Percentiles rank a stretch among this genome's conserved stretches.
phyloP scores from a whole-genome alignment of 2,329 filamentous ascomycete genomes.

The Aspergillus sp. region DNA sequence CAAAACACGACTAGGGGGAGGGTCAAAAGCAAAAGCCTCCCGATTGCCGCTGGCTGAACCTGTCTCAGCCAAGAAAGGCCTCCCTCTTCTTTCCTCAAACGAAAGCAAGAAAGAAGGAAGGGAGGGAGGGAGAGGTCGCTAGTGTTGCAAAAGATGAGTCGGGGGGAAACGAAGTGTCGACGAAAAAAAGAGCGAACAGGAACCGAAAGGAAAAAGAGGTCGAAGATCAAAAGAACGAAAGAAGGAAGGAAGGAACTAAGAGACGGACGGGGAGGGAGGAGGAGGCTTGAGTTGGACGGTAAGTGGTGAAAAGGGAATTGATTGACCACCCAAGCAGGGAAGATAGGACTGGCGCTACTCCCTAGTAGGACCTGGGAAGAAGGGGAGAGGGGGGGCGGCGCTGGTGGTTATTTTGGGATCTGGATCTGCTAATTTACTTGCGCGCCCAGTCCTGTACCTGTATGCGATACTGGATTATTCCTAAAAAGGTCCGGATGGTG shows the following conservation, averaged over 20 bases:
- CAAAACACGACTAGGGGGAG: conserved; percentile 9
- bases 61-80: conserved; percentile 18
- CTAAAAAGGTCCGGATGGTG: background rate
- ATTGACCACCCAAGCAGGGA: conserved; percentile 28
- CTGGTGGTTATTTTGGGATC: conserved; percentile 35
- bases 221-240: conserved; percentile 15
- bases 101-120: conserved; percentile 30
- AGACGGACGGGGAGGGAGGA: conserved; percentile 34
- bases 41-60: conserved; percentile 14
- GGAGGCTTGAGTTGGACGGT: conserved; percentile 27
- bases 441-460: conserved; percentile 12
- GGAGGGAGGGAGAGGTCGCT: conserved; percentile 19
- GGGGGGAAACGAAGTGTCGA: conserved; percentile 7
- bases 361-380: conserved; percentile 16
- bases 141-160: conserved; percentile 8
- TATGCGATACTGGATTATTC: conserved; percentile 14
- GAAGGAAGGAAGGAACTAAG: conserved; percentile 27
- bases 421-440: conserved; percentile 21
- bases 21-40: conserved; percentile 1
- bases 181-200: conserved; percentile 24
- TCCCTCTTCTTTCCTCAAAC: conserved; percentile 33
- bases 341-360: conserved; percentile 24
- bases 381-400: background rate
- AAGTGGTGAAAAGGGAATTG: conserved; percentile 29
- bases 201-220: conserved; percentile 24